These are phyloP conservation scores for Trichoderma asperellum DNA, from an alignment of 2,329 filamentous ascomycete species.

Conservation along the genomic window DNA sequence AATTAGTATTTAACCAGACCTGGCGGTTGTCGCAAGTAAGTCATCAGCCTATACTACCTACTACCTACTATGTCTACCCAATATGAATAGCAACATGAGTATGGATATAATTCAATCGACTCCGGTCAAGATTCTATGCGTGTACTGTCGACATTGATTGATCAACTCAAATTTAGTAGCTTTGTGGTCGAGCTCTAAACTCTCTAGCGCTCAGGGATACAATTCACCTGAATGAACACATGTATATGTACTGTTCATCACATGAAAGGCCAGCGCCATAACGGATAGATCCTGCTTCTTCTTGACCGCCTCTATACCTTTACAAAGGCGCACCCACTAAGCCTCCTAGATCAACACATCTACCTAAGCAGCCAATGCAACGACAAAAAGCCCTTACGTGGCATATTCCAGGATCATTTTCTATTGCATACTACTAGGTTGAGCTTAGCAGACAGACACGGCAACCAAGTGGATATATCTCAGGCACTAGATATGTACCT, in stretches of 20 bases:
- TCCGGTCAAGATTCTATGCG: background rate
- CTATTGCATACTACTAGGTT: background rate
- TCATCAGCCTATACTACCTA: background rate
- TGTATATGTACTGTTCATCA: background rate
- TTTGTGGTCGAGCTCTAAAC: background rate
- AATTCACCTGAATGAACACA: background rate
- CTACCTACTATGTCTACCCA: too few species aligned
- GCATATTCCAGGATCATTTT: background rate
- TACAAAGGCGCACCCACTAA: background rate
- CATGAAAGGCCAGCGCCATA: background rate
- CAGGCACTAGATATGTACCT: background rate
- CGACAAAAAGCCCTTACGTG: background rate
- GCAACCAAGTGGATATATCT: background rate
- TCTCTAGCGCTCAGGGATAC: background rate
- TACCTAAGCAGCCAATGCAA: background rate
- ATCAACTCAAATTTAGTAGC: background rate
- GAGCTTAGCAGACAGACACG: background rate
- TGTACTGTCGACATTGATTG: background rate
- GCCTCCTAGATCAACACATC: too few species aligned
- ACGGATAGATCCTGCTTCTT: background rate
- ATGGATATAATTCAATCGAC: background rate
- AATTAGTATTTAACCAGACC: background rate
- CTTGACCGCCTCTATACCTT: background rate
- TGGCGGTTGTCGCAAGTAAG: background rate
- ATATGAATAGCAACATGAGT: background rate